Evolutionary conservation across 2,329 filamentous ascomycete genomes (phyloP), one percentile per base, ranked within the genome.

Genomic region (Stromatinia cepivora): DNA sequence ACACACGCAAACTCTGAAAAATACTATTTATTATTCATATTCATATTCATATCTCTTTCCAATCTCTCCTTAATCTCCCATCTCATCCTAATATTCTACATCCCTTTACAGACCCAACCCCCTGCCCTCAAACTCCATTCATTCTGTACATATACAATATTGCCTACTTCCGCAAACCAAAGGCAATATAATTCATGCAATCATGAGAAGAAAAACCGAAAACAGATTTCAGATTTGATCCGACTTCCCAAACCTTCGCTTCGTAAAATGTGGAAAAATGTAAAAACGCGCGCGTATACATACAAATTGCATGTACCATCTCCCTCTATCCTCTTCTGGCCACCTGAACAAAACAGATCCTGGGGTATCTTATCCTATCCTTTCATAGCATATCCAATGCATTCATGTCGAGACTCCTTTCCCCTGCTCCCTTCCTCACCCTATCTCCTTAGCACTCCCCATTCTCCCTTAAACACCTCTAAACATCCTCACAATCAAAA

Each of bases 401-500:
- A 64, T 39, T 64, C 46, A 52, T 64, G 28, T 52, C n/a, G 25
- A 31, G n/a, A 15, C 25, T 20, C 17, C 36, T 13, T 22, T n/a
- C 4, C 25, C 46, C 34, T 25, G 22, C 10, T 20, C n/a, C 20
- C 22, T 52, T 5, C n/a, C 15, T 17, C 42, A 10, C 52, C 10
- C 36, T n/a, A 17, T 28, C 28, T 17, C 15, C 20, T 6, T 20
- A 8, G 5, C 22, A 25, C 7, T 39, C 13, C 54, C 9, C 54
- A 39, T 15, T 8, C 36, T 11, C 28, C n/a, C n/a, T 68, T 77
- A 90, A 69, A 90, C 88, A 74, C 88, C 88, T 72, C 93, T 88
- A 80, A 97, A 94, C 87, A 96, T 86, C 76, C 93, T 86, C 69
- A 94, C 90, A 75, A 98, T 85, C 84, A 99, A 86, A 82, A 97